phyloP scores from a whole-genome alignment of 441 rosid species.

The California macrophylla region DNA sequence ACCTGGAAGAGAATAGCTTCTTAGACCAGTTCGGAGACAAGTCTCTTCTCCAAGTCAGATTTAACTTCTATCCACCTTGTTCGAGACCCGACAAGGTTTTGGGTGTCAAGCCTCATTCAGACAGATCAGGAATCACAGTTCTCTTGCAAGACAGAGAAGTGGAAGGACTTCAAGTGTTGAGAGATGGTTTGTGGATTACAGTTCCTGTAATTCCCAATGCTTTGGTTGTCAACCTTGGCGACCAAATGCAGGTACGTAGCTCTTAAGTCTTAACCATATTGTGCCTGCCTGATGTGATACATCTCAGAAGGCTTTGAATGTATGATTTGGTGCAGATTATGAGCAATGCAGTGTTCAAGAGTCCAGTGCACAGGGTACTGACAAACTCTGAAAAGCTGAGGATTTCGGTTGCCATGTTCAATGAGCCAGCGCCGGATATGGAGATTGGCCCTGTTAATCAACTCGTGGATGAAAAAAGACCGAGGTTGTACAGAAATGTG shows the following conservation, averaged over 20 bases:
- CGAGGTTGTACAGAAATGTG: slow-evolving; percentile 28
- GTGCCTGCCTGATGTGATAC: no score
- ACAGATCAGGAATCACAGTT: slow-evolving; percentile 26
- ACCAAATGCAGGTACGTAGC: slow-evolving; percentile 21
- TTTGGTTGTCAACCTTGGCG: slow-evolving; percentile 19
- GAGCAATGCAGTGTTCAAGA: slow-evolving; percentile 24
- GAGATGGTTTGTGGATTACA: slow-evolving; percentile 16
- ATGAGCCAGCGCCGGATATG: slow-evolving; percentile 19
- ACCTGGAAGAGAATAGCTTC: slow-evolving; percentile 25
- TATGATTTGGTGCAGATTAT: slow-evolving; percentile 15
- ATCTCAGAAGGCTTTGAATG: no score
- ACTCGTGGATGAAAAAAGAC: slow-evolving; percentile 16
- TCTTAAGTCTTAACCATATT: no score
- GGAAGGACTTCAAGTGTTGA: slow-evolving; percentile 25
- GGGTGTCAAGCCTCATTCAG: slow-evolving; percentile 30
- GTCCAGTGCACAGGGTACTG: slow-evolving; percentile 21
- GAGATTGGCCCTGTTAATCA: slow-evolving; percentile 20
- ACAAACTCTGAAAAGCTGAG: slow-evolving; percentile 11
- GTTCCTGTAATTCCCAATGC: slow-evolving; percentile 21
- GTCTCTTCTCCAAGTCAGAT: slow-evolving; percentile 17
- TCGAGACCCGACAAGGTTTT: slow-evolving; percentile 26
- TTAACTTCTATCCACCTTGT: slow-evolving; percentile 26
- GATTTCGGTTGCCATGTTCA: slow-evolving; percentile 17
- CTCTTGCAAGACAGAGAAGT: slow-evolving; percentile 26
- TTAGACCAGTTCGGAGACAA: slow-evolving; percentile 15